Percentiles rank a stretch among this genome's conserved stretches.
Evolutionary conservation across 352 stramenopile species (phyloP).

Genomic region (Phytophthora cryptogea): DNA sequence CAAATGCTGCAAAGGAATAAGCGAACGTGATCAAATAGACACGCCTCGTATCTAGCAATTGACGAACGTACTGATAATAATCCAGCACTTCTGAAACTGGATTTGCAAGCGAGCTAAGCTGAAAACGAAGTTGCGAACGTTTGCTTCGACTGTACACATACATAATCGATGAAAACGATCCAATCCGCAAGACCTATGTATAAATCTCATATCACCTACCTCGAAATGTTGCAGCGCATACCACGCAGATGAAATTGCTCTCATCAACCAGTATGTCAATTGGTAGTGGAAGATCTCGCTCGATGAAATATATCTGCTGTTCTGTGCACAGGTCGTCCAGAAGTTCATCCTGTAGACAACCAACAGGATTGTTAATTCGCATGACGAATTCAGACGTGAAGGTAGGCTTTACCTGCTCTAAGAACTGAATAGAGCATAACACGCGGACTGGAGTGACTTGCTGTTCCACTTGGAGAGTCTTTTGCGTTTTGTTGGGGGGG

Average conservation of each 20-base stretch:
- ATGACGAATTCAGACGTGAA: neutral
- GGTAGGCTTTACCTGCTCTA: slow-evolving; percentile 36
- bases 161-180: neutral
- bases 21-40: neutral
- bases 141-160: slow-evolving; percentile 34
- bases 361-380: neutral
- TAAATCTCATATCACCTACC: slow-evolving; percentile 28
- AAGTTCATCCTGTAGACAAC: slow-evolving; percentile 51
- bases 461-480: slow-evolving; percentile 16
- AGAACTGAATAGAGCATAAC: slow-evolving; percentile 45
- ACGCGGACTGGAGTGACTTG: slow-evolving; percentile 39
- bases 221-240: slow-evolving; percentile 40
- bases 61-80: slow-evolving; percentile 56
- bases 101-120: slow-evolving; percentile 60
- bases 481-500: slow-evolving; percentile 30
- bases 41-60: neutral
- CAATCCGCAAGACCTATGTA: neutral
- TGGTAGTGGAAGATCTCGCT: slow-evolving; percentile 55
- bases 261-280: slow-evolving; percentile 77
- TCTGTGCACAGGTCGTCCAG: slow-evolving; percentile 69
- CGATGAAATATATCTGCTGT: slow-evolving; percentile 55
- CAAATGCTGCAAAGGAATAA: slow-evolving; percentile 1
- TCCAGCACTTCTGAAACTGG: slow-evolving; percentile 63
- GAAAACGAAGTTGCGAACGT: slow-evolving; percentile 60
- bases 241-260: slow-evolving; percentile 57